Base-by-base conservation (phyloP, 2,329 filamentous ascomycete genomes). In the Alternaria solani region DNA sequence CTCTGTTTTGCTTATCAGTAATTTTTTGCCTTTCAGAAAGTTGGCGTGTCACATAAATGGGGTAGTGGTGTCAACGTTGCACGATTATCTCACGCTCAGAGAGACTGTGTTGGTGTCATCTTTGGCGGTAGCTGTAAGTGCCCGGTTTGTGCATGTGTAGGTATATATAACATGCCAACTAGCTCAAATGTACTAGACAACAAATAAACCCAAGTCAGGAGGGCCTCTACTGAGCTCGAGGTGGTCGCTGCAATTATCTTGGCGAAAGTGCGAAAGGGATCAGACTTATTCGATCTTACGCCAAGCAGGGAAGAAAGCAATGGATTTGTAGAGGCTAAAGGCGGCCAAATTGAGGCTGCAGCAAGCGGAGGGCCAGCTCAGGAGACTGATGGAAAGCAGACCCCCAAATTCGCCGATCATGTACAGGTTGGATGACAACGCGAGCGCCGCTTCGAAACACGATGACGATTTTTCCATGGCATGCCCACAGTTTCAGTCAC, bases 11-110 rank as follows among this genome's bases (percentile, higher is more conserved):
- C 58, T 62, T 76, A 14, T 73, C 73, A 7, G 73, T 78, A 18
- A 65, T 77, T 18, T 77, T 77, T 75, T 42, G 73, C 70, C 2
- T 55, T 77, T 7, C 73, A 78, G 60, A 71, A 76, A 57, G 74
- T 68, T 25, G 74, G 73, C 4, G 57, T 69, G 20, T 63, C 61
- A 5, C 67, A 68, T 41, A 41, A 51, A 2, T 76, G 74, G 74
- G 68, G 53, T 16, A 74, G 72, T 39, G 61, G 66, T 14, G 48
- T 73, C 16, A 73, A 75, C 48, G 71, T 77, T 23, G 55, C 57
- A 20, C 43, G 57, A 3, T 47, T 77, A 26, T 65, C 73, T 11
- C 56, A 63, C 9, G 61, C 63, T 4, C 34, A 57, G 12, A 63
- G 60, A 38, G 44, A 56, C 20, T 44, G 63, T 20, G 41, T 76